Evolutionary conservation across 1,139 yeast genomes (phyloP).

Genomic region (Eremothecium sinecaudum): DNA sequence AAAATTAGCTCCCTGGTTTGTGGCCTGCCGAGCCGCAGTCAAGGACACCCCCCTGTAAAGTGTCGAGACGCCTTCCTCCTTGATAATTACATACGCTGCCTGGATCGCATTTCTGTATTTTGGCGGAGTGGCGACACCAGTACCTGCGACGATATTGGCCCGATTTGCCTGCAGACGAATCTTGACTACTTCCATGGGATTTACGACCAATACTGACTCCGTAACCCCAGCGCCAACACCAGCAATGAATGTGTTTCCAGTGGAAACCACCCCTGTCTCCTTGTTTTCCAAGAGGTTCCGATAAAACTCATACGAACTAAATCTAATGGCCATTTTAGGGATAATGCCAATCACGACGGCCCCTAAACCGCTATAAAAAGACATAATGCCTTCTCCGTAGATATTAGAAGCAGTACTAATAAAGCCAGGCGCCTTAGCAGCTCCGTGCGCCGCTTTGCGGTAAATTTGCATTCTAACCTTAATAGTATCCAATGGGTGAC

Average conservation of each 20-base stretch:
- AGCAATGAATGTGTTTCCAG: constrained; percentile 68
- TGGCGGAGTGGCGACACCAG: constrained; percentile 35
- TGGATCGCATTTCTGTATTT: constrained; percentile 91
- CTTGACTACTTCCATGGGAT: constrained; percentile 95
- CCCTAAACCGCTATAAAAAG: constrained; percentile 90
- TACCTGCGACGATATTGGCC: constrained; percentile 70
- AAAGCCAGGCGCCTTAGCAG: constrained; percentile 74
- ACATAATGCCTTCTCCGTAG: constrained; percentile 75
- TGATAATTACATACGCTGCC: constrained; percentile 72
- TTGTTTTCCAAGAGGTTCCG: constrained; percentile 57
- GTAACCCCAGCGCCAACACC: constrained; percentile 98
- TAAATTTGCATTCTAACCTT: constrained; percentile 95
- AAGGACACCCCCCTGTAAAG: constrained; percentile 90
- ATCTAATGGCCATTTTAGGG: constrained; percentile 96
- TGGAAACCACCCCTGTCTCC: constrained; percentile 55
- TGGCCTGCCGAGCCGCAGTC: constrained; percentile 96
- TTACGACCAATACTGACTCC: constrained; percentile 89
- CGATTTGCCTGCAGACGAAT: constrained; percentile 92
- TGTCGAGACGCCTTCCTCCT: constrained; percentile 85
- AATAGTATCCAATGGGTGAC: constrained; percentile 92
- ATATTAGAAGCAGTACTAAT: constrained; percentile 71
- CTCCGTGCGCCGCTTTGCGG: constrained; percentile 41
- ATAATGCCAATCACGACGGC: constrained; percentile 96
- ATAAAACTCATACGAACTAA: constrained; percentile 86
- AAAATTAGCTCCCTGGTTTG: constrained; percentile 97